These are phyloP conservation scores for Staphylotrichum tortipilum DNA, from an alignment of 495 filamentous ascomycete species.

Conservation along the genomic window DNA sequence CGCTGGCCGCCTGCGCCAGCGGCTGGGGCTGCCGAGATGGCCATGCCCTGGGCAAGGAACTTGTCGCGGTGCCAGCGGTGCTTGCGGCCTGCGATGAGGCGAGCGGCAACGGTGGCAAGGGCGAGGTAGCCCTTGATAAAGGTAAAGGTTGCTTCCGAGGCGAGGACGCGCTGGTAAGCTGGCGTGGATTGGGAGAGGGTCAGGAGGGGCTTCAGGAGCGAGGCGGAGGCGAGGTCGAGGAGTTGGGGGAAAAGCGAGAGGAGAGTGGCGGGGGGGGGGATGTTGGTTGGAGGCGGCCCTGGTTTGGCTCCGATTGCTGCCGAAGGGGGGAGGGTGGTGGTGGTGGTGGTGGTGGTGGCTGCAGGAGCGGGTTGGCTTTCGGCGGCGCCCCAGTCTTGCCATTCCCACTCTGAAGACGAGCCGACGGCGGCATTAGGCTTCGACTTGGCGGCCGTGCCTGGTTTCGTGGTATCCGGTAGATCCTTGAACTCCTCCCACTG, in stretches of 20 bases:
- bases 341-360: not conserved
- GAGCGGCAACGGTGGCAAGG: slow-evolving; percentile 59
- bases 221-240: slow-evolving; percentile 46
- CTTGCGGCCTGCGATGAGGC: slow-evolving; percentile 77
- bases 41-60: slow-evolving; percentile 78
- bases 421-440: slow-evolving; percentile 6
- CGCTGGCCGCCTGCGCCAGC: slow-evolving; percentile 51
- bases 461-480: slow-evolving; percentile 23
- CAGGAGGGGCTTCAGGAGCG: slow-evolving; percentile 48
- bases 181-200: slow-evolving; percentile 41
- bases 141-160: slow-evolving; percentile 43
- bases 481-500: slow-evolving; percentile 55
- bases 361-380: slow-evolving; percentile 7
- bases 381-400: slow-evolving; percentile 28
- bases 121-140: slow-evolving; percentile 49
- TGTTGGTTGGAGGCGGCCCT: slow-evolving; percentile 64
- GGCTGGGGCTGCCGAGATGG: slow-evolving; percentile 52
- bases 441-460: not conserved
- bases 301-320: not conserved
- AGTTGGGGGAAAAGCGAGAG: slow-evolving; percentile 64
- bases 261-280: slow-evolving; percentile 79
- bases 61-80: slow-evolving; percentile 84
- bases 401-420: slow-evolving; percentile 30
- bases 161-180: slow-evolving; percentile 45
- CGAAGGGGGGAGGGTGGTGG: not conserved